phyloP scores from a whole-genome alignment of 2,329 filamentous ascomycete species.

The Nemania bipapillata region DNA sequence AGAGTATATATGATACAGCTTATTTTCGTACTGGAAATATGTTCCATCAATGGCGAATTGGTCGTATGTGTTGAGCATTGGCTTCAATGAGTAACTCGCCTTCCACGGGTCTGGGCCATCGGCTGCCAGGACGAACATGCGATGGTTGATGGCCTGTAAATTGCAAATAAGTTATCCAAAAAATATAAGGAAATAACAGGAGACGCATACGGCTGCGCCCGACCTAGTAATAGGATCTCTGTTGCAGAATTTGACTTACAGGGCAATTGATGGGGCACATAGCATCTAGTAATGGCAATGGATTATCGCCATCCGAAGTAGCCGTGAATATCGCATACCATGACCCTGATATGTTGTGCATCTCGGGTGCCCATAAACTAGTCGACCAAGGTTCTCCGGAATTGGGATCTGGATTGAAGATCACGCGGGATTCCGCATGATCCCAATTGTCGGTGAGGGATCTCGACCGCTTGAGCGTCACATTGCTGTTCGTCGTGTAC shows the following conservation, averaged over 20 bases:
- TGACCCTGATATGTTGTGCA: conserved; percentile 52
- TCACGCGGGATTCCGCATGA: conserved; percentile 52
- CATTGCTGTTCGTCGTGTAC: conserved; percentile 55
- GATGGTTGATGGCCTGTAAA: conserved; percentile 51
- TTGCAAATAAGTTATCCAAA: conserved; percentile 17
- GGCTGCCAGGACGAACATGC: conserved; percentile 53
- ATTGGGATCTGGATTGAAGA: conserved; percentile 51
- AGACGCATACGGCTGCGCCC: neutral
- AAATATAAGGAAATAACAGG: no score
- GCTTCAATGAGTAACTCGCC: conserved; percentile 49
- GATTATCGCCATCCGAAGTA: conserved; percentile 51
- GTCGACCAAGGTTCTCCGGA: conserved; percentile 53
- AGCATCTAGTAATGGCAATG: conserved; percentile 51
- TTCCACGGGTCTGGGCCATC: conserved; percentile 51
- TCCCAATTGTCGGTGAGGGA: conserved; percentile 57
- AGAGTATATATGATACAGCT: conserved; percentile 53
- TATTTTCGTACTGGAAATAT: conserved; percentile 49
- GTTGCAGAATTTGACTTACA: conserved; percentile 33
- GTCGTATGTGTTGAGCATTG: conserved; percentile 52
- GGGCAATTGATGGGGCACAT: conserved; percentile 53
- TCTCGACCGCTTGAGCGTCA: conserved; percentile 54
- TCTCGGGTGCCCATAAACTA: conserved; percentile 53
- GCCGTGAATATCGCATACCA: conserved; percentile 53
- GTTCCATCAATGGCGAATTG: conserved; percentile 54
- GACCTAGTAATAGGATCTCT: neutral